These are phyloP conservation scores for Isatis lusitanica DNA, from an alignment of 441 rosid species.

Conservation along the genomic window DNA sequence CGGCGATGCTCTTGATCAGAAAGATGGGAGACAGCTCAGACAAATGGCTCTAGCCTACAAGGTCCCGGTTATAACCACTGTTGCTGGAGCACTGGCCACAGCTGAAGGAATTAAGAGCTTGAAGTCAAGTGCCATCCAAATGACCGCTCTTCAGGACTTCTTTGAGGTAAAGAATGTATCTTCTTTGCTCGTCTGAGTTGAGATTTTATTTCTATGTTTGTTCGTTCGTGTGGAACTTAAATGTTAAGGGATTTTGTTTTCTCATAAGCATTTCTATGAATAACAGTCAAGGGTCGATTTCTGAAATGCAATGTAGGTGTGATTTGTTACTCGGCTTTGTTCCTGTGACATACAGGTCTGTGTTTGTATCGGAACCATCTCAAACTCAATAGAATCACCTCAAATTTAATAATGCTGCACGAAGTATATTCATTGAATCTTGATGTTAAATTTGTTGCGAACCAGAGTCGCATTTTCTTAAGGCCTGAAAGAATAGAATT, in stretches of 20 bases:
- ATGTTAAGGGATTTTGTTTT: constrained; percentile 20
- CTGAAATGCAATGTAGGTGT: not conserved
- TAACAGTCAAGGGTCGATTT: constrained; percentile 8
- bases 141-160: constrained; percentile 92
- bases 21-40: constrained; percentile 81
- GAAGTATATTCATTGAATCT: not conserved
- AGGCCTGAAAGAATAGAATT: not conserved
- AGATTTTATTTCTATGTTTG: not conserved
- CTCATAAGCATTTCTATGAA: constrained; percentile 23
- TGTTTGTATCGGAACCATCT: not conserved
- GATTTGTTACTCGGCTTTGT: not conserved
- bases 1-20: constrained; percentile 79
- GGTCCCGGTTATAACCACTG: constrained; percentile 86
- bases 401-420: not conserved
- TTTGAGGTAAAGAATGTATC: constrained; percentile 42
- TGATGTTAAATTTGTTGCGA: not conserved
- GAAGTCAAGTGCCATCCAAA: constrained; percentile 57
- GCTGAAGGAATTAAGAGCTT: constrained; percentile 83
- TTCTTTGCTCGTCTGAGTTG: constrained; percentile 29
- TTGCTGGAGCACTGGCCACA: constrained; percentile 89
- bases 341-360: not conserved
- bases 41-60: constrained; percentile 96
- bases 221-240: constrained; percentile 19
- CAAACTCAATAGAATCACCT: not conserved
- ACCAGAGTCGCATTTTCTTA: not conserved